Evolutionary conservation across 805 yeast species (phyloP).

Genomic region (Candida railenensis): DNA sequence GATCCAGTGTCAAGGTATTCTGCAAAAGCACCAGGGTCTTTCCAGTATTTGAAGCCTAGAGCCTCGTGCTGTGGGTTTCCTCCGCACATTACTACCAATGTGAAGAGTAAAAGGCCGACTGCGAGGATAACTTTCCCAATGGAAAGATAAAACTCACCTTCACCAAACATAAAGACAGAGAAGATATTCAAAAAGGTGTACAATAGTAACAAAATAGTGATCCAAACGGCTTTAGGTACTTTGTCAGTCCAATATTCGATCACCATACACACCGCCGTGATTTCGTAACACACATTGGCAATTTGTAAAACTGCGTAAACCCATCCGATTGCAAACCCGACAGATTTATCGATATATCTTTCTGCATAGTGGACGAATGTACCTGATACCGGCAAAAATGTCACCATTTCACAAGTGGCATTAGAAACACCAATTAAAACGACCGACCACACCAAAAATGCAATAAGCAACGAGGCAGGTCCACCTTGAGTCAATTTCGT

Average conservation of each 20-base stretch:
- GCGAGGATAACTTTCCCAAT: slow-evolving; percentile 62
- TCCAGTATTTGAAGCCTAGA: slow-evolving; percentile 75
- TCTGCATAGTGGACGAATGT: slow-evolving; percentile 60
- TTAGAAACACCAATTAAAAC: slow-evolving; percentile 17
- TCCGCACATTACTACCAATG: slow-evolving; percentile 40
- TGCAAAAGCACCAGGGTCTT: slow-evolving; percentile 65
- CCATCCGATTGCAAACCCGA: slow-evolving; percentile 55
- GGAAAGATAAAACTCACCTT: slow-evolving; percentile 35
- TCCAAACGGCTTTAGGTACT: slow-evolving; percentile 5
- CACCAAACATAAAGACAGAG: slow-evolving; percentile 1
- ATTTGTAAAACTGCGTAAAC: slow-evolving; percentile 26
- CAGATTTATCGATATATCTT: slow-evolving; percentile 55
- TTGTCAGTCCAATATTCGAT: slow-evolving; percentile 20
- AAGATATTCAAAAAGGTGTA: neutral
- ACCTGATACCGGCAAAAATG: slow-evolving; percentile 18
- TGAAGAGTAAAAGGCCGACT: slow-evolving; percentile 54
- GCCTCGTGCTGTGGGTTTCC: slow-evolving; percentile 51
- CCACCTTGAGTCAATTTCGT: slow-evolving; percentile 14
- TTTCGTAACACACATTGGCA: slow-evolving; percentile 30
- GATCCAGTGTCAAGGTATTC: slow-evolving; percentile 46
- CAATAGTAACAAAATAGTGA: neutral
- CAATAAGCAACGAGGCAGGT: slow-evolving; percentile 16
- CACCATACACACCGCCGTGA: slow-evolving; percentile 22
- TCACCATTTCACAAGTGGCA: slow-evolving; percentile 17
- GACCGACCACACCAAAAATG: slow-evolving; percentile 19